These are phyloP conservation scores for Botryotinia globosa DNA, from an alignment of 2,329 filamentous ascomycete species.

Conservation along the genomic window DNA sequence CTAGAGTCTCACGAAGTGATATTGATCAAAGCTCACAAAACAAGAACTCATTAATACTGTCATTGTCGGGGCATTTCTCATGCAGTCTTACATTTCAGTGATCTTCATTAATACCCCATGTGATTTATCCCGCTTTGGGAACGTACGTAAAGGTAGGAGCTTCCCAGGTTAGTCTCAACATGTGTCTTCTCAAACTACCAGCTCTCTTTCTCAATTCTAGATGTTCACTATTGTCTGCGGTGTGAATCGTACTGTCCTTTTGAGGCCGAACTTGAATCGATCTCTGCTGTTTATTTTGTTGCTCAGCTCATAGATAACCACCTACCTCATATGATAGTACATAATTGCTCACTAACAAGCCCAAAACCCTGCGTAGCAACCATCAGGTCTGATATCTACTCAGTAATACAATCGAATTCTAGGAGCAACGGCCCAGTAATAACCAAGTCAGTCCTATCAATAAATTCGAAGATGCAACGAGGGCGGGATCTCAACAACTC, in stretches of 20 bases:
- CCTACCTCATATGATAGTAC: not conserved
- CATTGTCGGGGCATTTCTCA: not conserved
- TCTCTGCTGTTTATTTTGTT: not conserved
- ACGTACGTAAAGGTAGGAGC: no score
- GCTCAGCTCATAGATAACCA: not conserved
- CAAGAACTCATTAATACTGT: not conserved
- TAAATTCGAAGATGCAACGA: not conserved
- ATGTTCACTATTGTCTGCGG: not conserved
- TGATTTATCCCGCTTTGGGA: no score
- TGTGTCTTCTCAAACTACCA: not conserved
- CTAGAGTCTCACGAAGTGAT: not conserved
- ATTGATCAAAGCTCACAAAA: not conserved
- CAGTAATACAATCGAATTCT: not conserved
- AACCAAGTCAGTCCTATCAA: not conserved
- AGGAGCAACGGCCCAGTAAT: not conserved
- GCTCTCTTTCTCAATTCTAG: not conserved
- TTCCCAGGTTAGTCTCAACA: no score
- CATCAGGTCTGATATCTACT: fast-evolving
- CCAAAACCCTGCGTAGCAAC: not conserved
- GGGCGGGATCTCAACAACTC: not conserved
- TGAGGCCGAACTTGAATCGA: no score
- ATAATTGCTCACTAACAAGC: not conserved
- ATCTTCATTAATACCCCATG: no score
- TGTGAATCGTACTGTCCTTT: not conserved
- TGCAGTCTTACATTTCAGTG: not conserved